A percentile compares a stretch with the other conserved stretches of the same genome.
Conservation (phyloP, 805 yeast genomes). For the Priceomyces medius region DNA sequence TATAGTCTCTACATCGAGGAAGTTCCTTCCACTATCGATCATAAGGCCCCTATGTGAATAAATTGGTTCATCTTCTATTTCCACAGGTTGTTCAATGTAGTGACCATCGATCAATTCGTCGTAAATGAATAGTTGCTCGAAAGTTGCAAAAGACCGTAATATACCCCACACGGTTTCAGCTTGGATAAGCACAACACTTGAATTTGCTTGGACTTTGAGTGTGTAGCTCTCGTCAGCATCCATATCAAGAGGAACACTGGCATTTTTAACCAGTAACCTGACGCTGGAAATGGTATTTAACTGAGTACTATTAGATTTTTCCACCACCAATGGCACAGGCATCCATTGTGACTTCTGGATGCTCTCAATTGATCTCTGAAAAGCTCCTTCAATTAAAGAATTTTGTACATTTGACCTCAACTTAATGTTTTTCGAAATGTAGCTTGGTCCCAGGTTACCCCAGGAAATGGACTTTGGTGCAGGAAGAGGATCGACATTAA, state of each 20-base stretch:
- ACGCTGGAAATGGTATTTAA: neutral
- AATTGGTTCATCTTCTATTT: constrained; percentile 33
- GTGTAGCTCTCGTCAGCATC: constrained; percentile 39
- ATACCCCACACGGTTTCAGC: constrained; percentile 43
- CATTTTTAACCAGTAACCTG: constrained; percentile 5
- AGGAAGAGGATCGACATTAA: constrained; percentile 23
- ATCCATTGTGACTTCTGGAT: constrained; percentile 25
- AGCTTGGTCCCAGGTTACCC: constrained; percentile 13
- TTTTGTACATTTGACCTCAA: constrained; percentile 6
- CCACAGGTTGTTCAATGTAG: constrained; percentile 31
- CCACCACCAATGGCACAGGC: constrained; percentile 26
- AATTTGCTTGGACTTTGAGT: constrained; percentile 14
- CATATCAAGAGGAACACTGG: constrained; percentile 20
- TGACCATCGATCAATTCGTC: constrained; percentile 17
- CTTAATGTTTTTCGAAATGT: constrained; percentile 4
- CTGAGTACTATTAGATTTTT: neutral
- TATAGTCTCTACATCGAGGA: constrained; percentile 23
- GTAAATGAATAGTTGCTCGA: constrained; percentile 37
- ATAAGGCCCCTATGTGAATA: constrained; percentile 39
- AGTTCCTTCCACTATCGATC: constrained; percentile 41
- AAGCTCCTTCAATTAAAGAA: constrained; percentile 21
- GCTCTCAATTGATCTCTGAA: constrained; percentile 16
- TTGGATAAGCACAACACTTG: constrained; percentile 17
- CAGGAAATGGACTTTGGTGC: constrained; percentile 21
- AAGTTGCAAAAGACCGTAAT: constrained; percentile 37